Conservation (phyloP, 1,284 basidiomycete species). For the Fereydounia khargensis region DNA sequence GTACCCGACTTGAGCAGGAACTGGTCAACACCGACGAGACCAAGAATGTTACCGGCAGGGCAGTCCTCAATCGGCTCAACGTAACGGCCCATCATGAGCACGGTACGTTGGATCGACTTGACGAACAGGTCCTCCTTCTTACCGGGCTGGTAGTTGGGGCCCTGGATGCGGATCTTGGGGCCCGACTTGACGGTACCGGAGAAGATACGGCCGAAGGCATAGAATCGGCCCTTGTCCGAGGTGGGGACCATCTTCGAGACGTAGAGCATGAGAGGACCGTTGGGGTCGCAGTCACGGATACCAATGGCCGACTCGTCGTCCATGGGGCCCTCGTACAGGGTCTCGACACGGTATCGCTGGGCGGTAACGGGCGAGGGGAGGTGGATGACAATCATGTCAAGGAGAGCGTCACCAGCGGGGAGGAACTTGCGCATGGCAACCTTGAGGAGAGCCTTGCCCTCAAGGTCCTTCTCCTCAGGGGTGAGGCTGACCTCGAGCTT, state of each 20-base stretch:
- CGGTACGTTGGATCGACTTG: constrained; percentile 98
- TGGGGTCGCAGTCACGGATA: constrained; percentile 98
- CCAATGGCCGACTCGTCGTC: constrained; percentile 98
- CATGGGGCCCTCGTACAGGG: constrained; percentile 99
- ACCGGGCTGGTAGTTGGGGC: constrained; percentile 96
- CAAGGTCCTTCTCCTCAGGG: constrained; percentile 87
- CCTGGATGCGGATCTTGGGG: constrained; percentile 99
- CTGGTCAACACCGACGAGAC: constrained; percentile 99
- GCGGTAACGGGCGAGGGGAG: constrained; percentile 86
- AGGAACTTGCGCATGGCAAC: constrained; percentile 99
- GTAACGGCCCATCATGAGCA: constrained; percentile 99
- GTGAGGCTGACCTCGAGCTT: constrained; percentile 94
- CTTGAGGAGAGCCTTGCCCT: constrained; percentile 96
- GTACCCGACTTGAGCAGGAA: constrained; percentile 98
- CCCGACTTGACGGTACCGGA: constrained; percentile 95
- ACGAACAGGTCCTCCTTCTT: constrained; percentile 98
- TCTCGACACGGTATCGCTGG: constrained; percentile 98
- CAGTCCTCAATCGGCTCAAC: constrained; percentile 99
- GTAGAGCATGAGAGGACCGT: constrained; percentile 94
- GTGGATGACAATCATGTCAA: constrained; percentile 99
- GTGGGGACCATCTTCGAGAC: constrained; percentile 99
- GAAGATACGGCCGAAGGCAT: constrained; percentile 99
- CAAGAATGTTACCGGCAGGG: constrained; percentile 96
- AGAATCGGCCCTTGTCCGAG: constrained; percentile 99
- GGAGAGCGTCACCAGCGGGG: constrained; percentile 93